Evolutionary conservation across 129 eudicot genomes (phyloP).

Genomic region (Mikania micrantha): DNA sequence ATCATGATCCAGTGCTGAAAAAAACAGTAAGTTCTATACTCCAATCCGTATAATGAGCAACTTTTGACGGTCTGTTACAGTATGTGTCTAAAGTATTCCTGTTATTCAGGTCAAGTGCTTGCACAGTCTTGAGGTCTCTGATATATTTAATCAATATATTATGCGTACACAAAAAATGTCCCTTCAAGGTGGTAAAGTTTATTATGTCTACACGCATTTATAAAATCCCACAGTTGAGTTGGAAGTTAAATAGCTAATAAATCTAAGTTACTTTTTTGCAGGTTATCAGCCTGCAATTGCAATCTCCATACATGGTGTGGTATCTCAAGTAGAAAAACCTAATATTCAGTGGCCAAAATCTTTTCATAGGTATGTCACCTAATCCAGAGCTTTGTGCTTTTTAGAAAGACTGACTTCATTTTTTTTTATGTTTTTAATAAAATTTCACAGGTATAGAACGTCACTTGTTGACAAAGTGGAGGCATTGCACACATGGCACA

Average conservation of each 20-base stretch:
- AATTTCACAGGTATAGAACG: slow-evolving; percentile 58
- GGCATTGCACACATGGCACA: slow-evolving; percentile 58
- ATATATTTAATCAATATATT: slow-evolving; percentile 59
- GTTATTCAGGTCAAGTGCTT: slow-evolving; percentile 66
- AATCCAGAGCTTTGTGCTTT: not conserved
- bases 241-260: slow-evolving; percentile 10
- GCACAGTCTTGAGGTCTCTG: slow-evolving; percentile 60
- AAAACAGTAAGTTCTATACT: slow-evolving; percentile 59
- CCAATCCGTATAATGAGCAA: not conserved
- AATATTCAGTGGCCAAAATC: slow-evolving; percentile 96
- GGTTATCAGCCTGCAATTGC: slow-evolving; percentile 75
- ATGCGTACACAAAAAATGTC: slow-evolving; percentile 87
- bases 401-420: not conserved
- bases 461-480: slow-evolving; percentile 64
- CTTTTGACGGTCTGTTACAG: not conserved
- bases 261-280: slow-evolving; percentile 18
- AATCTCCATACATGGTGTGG: slow-evolving; percentile 53
- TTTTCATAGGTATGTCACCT: slow-evolving; percentile 58
- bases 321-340: slow-evolving; percentile 77
- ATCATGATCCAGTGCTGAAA: slow-evolving; percentile 86
- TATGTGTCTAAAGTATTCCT: not conserved
- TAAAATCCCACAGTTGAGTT: not conserved
- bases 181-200: slow-evolving; percentile 50
- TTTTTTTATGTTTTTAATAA: not conserved
- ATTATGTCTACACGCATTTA: not conserved